Evolutionary conservation across 306 rosid species (phyloP).

Genomic region (Abrus pulchellus): DNA sequence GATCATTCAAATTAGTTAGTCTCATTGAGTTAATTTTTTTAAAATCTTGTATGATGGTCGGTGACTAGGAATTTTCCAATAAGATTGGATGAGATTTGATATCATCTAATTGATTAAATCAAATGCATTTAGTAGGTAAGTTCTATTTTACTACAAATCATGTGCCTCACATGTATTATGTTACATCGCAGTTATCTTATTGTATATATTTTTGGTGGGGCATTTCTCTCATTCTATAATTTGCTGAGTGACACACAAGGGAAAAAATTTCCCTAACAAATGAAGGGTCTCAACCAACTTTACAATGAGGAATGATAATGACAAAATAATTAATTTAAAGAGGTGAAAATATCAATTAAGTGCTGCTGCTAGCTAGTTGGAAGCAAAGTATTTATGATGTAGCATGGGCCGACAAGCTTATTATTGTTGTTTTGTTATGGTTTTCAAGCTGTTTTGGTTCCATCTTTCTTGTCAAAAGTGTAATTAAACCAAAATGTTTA

Average conservation of each 20-base stretch:
- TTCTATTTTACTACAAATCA: constrained; percentile 41
- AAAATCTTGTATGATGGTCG: constrained; percentile 36
- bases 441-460: background rate
- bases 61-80: constrained; percentile 45
- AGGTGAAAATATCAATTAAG: background rate
- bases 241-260: background rate
- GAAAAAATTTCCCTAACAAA: constrained; percentile 5
- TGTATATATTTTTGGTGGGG: constrained; percentile 3
- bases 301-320: constrained; percentile 10
- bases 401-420: constrained; percentile 9
- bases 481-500: background rate
- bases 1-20: constrained; percentile 30
- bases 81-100: constrained; percentile 50
- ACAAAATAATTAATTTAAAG: constrained; percentile 6
- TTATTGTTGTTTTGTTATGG: constrained; percentile 8
- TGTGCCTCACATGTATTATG: constrained; percentile 54
- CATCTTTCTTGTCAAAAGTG: background rate
- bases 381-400: constrained; percentile 21
- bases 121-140: constrained; percentile 34
- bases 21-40: constrained; percentile 21
- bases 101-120: constrained; percentile 40
- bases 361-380: constrained; percentile 12
- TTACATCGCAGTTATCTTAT: constrained; percentile 38
- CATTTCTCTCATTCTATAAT: constrained; percentile 2
- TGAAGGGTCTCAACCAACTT: constrained; percentile 33